Evolutionary conservation across 257 asterid genomes (phyloP), one percentile per base, ranked within the genome.

Genomic region (Linderniella brevidens): DNA sequence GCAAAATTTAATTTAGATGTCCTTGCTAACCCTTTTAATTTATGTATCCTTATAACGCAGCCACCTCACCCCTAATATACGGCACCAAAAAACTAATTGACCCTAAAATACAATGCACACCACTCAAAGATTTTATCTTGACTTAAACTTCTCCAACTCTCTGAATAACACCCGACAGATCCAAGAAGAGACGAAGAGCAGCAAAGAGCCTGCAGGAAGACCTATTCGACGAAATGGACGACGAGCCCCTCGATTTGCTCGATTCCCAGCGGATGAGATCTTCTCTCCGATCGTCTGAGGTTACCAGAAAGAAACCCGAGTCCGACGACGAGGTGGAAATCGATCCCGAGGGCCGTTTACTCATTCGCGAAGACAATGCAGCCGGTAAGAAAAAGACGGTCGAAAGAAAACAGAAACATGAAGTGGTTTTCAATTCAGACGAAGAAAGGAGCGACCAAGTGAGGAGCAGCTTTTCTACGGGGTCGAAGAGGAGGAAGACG

Each of bases 241-340:
- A 81, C 39, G 96, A 90, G 55, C 99, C 99, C 36, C 95, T 88
- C 15, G 94, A 88, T 67, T 71, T 90, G 50, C 88, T 90, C 9
- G 96, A 90, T 64, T 58, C 59, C 25, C 76, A 73, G 63, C 79
- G 71, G 61, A 81, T 85, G 35, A 75, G 96, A 56, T 73, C 86
- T 35, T 87, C 96, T 48, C 87, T 90, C 29, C 76, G 83, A 57
- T 78, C 94, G 37, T 66, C 93, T 19, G 68, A 67, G 19, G 56
- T 56, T 32, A 65, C 37, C 13, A 74, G 66, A 29, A 56, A 58
- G 54, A 74, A 68, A 54, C 25, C 70, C 0, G 99, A 79, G 39
- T 78, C 93, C 1, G 99, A 85, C 18, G 96, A 85, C 40, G 99
- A 85, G 20, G 69, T 74, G 12, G 77, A 68, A 64, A 60, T 90